Percentiles rank a stretch among this genome's conserved stretches.
Evolutionary conservation across 305 asterid species (phyloP).

Genomic region (Petunia hybrid): DNA sequence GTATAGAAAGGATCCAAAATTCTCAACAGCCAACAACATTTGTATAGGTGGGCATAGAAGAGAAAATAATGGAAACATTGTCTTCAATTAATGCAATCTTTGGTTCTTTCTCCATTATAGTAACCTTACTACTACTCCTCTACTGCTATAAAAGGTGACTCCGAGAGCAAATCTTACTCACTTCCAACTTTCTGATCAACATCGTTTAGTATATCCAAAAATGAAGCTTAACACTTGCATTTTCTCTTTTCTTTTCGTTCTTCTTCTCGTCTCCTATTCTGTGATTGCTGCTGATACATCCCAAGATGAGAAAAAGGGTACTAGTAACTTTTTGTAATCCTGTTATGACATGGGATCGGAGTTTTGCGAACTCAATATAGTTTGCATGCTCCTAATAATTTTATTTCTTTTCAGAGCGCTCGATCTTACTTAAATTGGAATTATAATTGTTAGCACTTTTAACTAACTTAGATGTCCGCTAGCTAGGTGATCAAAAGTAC

Average conservation of each 20-base stretch:
- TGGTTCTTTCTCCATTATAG: neutral
- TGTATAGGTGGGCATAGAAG: constrained; percentile 22
- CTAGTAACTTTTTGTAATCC: neutral
- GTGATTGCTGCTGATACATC: constrained; percentile 11
- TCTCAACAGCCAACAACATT: constrained; percentile 22
- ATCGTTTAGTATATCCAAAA: neutral
- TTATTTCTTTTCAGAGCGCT: no score
- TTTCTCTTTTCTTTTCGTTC: constrained; percentile 5
- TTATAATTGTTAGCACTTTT: no score
- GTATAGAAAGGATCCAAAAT: constrained; percentile 8
- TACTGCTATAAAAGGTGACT: constrained; percentile 16
- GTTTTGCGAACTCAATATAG: no score
- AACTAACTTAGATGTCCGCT: no score
- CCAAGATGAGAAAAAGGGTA: neutral
- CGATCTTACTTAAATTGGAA: no score
- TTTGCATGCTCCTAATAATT: no score
- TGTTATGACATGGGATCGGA: no score
- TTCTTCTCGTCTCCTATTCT: constrained; percentile 8
- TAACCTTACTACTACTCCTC: neutral
- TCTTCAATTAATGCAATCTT: neutral
- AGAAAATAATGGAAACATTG: neutral
- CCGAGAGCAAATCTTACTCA: neutral
- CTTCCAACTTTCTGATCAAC: neutral
- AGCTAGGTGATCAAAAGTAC: no score
- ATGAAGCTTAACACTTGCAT: constrained; percentile 18